Conservation (phyloP, 2,329 filamentous ascomycete species). For the Fusarium sp. region DNA sequence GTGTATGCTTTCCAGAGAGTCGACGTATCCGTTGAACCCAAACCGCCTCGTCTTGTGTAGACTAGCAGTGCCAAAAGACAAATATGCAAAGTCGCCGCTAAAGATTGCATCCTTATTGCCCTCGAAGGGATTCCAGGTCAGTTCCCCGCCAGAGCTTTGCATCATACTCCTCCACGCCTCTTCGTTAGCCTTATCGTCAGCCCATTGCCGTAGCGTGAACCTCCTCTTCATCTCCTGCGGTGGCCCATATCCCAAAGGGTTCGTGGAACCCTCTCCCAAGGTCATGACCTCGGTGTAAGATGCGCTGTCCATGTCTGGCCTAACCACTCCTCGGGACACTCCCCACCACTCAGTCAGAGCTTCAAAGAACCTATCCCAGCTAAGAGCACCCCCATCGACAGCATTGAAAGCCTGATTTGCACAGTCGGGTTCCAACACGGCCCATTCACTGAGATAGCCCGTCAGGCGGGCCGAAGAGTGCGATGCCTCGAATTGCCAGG, state of each 20-base stretch:
- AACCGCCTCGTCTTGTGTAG: neutral
- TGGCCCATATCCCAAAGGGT: neutral
- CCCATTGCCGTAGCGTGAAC: neutral
- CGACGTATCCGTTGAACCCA: neutral
- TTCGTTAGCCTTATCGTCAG: neutral
- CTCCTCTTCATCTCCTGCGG: neutral
- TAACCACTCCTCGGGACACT: neutral
- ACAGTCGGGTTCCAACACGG: slow-evolving; percentile 8
- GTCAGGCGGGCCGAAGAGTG: slow-evolving; percentile 4
- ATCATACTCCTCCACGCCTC: neutral
- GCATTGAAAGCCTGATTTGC: slow-evolving; percentile 16
- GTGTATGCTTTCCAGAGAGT: neutral
- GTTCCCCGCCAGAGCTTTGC: neutral
- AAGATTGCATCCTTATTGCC: neutral
- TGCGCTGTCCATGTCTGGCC: neutral
- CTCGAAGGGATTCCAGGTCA: neutral
- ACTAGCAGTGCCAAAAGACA: neutral
- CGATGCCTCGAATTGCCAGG: slow-evolving; percentile 1
- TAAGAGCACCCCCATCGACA: neutral
- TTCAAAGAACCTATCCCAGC: slow-evolving; percentile 8
- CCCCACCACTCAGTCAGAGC: slow-evolving; percentile 1
- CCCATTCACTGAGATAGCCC: slow-evolving; percentile 18
- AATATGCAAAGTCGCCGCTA: neutral
- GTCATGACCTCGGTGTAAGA: neutral
- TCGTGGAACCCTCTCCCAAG: neutral